A percentile compares a stretch with the other conserved stretches of the same genome.
Conservation (phyloP, 2,329 filamentous ascomycete species). For the Aspergillus candidus region DNA sequence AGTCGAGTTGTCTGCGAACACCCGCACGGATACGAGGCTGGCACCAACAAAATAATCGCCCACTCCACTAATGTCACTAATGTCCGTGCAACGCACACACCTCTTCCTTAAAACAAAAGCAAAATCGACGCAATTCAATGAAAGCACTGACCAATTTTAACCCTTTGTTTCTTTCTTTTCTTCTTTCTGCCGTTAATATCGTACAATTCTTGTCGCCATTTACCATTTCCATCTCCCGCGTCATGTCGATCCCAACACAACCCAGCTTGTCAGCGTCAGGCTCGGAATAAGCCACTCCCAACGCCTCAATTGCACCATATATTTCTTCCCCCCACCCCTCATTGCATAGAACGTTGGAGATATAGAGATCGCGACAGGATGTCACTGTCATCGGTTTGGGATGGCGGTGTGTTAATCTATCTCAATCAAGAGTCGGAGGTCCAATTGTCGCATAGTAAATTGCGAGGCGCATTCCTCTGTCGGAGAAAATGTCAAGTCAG, state of each 20-base stretch:
- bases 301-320: not conserved
- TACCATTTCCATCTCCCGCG: not conserved
- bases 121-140: not conserved
- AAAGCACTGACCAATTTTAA: not conserved
- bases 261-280: not conserved
- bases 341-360: too few species aligned
- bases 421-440: too few species aligned
- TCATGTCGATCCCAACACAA: not conserved
- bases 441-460: too few species aligned
- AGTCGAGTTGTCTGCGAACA: too few species aligned
- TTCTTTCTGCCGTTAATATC: conserved; percentile 1
- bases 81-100: too few species aligned
- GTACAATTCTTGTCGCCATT: conserved; percentile 1
- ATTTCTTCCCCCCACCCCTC: not conserved
- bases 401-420: too few species aligned
- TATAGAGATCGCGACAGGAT: too few species aligned
- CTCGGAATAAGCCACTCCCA: not conserved
- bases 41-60: too few species aligned
- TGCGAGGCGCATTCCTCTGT: not conserved
- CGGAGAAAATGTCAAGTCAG: not conserved
- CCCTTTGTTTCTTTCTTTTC: not conserved
- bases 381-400: too few species aligned
- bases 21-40: too few species aligned
- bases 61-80: too few species aligned
- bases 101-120: too few species aligned